Percentiles rank a stretch among this genome's conserved stretches.
phyloP scores from a whole-genome alignment of 1,139 yeast species.

The Nadsonia starkeyi-henricii region DNA sequence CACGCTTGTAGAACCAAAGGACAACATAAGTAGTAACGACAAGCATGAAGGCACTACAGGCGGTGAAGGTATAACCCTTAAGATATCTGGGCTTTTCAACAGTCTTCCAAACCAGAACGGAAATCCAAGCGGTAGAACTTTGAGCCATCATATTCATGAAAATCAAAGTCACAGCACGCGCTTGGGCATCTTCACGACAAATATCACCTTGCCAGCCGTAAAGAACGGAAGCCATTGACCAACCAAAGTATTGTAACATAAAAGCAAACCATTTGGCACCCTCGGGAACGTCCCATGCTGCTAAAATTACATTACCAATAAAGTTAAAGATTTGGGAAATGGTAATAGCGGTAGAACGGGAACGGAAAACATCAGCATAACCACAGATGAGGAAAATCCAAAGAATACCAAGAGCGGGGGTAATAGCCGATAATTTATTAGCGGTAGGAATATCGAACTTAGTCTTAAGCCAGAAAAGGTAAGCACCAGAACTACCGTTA shows the following conservation, averaged over 20 bases:
- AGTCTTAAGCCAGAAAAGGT: slow-evolving; percentile 40
- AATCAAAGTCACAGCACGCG: slow-evolving; percentile 29
- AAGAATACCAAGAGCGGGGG: slow-evolving; percentile 39
- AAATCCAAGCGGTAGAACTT: slow-evolving; percentile 13
- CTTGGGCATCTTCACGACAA: slow-evolving; percentile 19
- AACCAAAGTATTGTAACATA: slow-evolving; percentile 31
- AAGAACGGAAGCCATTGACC: slow-evolving; percentile 26
- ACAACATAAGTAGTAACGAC: slow-evolving; percentile 41
- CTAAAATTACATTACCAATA: slow-evolving; percentile 31
- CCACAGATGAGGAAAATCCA: slow-evolving; percentile 25
- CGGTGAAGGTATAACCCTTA: slow-evolving; percentile 41
- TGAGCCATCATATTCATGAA: slow-evolving; percentile 29
- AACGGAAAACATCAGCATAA: slow-evolving; percentile 37
- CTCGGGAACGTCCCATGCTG: slow-evolving; percentile 33
- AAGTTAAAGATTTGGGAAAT: slow-evolving; percentile 38
- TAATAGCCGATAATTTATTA: slow-evolving; percentile 32
- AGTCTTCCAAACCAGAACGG: slow-evolving; percentile 36
- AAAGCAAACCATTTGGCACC: slow-evolving; percentile 36
- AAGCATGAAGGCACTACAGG: slow-evolving; percentile 37
- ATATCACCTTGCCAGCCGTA: slow-evolving; percentile 13
- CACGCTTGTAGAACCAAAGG: slow-evolving; percentile 42
- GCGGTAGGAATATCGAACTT: slow-evolving; percentile 19
- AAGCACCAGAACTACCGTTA: slow-evolving; percentile 38
- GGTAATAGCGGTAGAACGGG: slow-evolving; percentile 44
- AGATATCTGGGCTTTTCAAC: slow-evolving; percentile 37